These are phyloP conservation scores for Hemisphaericaspora lyxosophila DNA, from an alignment of 1,139 yeast species.

Conservation along the genomic window DNA sequence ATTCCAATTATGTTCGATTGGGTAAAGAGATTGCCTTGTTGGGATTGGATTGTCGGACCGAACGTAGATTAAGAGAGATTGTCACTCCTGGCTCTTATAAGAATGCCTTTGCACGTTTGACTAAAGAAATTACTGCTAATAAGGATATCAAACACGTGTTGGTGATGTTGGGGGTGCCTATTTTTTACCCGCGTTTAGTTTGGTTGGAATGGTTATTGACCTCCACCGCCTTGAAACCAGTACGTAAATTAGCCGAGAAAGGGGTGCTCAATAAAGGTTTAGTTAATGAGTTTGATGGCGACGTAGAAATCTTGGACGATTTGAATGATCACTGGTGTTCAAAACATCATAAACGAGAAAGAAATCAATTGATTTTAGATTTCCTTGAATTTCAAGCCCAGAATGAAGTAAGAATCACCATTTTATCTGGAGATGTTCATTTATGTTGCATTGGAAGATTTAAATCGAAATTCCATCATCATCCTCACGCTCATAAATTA, in stretches of 20 bases:
- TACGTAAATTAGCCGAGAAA: constrained; percentile 65
- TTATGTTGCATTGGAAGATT: constrained; percentile 81
- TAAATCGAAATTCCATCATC: constrained; percentile 56
- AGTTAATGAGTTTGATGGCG: constrained; percentile 89
- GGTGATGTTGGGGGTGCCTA: constrained; percentile 89
- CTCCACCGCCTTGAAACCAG: constrained; percentile 60
- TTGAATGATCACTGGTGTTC: constrained; percentile 97
- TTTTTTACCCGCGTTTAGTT: constrained; percentile 88
- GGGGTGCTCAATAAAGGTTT: constrained; percentile 68
- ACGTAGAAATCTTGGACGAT: constrained; percentile 86
- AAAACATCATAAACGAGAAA: constrained; percentile 72
- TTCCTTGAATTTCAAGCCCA: constrained; percentile 64
- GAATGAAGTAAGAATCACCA: constrained; percentile 71
- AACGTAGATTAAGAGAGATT: constrained; percentile 64
- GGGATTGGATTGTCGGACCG: constrained; percentile 93
- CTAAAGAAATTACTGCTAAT: constrained; percentile 49
- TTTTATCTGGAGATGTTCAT: constrained; percentile 92
- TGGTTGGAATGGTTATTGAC: constrained; percentile 80
- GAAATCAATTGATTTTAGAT: constrained; percentile 59
- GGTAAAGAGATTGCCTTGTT: constrained; percentile 72
- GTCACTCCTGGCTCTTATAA: constrained; percentile 58
- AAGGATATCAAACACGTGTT: constrained; percentile 66
- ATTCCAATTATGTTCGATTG: constrained; percentile 67
- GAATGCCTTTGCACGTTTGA: constrained; percentile 58
- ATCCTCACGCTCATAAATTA: constrained; percentile 33